Evolutionary conservation across 768 basidiomycete species (phyloP).

Genomic region (Imleria badia): DNA sequence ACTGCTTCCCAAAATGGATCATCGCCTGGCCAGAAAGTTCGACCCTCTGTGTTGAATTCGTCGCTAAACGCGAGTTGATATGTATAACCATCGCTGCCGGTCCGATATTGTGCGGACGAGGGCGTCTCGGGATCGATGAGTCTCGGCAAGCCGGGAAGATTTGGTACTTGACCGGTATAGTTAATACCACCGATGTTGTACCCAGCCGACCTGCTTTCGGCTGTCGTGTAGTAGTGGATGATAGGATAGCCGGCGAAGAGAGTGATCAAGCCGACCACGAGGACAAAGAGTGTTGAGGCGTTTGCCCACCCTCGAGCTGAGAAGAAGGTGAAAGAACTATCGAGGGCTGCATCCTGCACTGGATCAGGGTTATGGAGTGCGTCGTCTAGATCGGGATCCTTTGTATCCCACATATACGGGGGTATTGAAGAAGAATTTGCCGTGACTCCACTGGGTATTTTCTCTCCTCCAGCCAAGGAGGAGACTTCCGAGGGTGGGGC

Average conservation of each 20-base stretch:
- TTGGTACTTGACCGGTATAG: slow-evolving; percentile 81
- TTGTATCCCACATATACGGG: slow-evolving; percentile 71
- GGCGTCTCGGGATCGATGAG: slow-evolving; percentile 84
- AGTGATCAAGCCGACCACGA: slow-evolving; percentile 66
- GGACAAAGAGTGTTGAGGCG: slow-evolving; percentile 64
- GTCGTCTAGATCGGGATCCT: slow-evolving; percentile 88
- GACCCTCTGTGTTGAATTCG: slow-evolving; percentile 75
- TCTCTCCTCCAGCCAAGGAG: slow-evolving; percentile 37
- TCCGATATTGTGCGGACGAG: slow-evolving; percentile 48
- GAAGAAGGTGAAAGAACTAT: slow-evolving; percentile 66
- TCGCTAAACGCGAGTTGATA: slow-evolving; percentile 89
- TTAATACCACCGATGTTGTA: slow-evolving; percentile 89
- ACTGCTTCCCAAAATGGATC: slow-evolving; percentile 86
- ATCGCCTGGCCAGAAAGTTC: slow-evolving; percentile 77
- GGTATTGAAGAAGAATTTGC: slow-evolving; percentile 63
- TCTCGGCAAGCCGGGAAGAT: slow-evolving; percentile 60
- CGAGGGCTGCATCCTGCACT: slow-evolving; percentile 58
- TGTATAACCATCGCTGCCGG: slow-evolving; percentile 70
- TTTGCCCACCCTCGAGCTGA: slow-evolving; percentile 86
- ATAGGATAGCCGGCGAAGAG: slow-evolving; percentile 92
- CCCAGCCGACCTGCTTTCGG: slow-evolving; percentile 38
- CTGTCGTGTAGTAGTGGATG: slow-evolving; percentile 51
- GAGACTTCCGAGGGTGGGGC: slow-evolving; percentile 49
- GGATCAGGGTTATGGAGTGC: slow-evolving; percentile 87
- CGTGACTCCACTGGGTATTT: slow-evolving; percentile 28